Conservation (phyloP, 768 basidiomycete genomes). For the Kwoniella dendrophila region DNA sequence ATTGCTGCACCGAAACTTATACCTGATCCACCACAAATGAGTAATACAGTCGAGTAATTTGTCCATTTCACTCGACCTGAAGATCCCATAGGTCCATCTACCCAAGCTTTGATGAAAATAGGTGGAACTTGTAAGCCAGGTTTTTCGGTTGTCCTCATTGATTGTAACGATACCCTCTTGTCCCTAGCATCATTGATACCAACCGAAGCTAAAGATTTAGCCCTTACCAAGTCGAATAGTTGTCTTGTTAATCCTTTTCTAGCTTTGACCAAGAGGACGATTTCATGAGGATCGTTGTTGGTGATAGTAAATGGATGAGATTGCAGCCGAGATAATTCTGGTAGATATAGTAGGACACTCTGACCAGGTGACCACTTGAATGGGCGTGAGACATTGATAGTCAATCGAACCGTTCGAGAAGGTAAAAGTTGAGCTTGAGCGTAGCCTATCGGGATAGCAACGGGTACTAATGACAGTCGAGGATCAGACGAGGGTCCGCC, state of each 20-base stretch:
- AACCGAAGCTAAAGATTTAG: constrained; percentile 32
- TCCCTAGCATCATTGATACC: constrained; percentile 25
- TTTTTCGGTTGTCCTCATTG: constrained; percentile 15
- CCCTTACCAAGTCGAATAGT: constrained; percentile 64
- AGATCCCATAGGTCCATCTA: constrained; percentile 74
- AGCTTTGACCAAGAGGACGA: constrained; percentile 70
- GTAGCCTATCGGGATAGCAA: constrained; percentile 67
- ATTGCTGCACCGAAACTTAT: constrained; percentile 72
- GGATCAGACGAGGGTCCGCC: neutral
- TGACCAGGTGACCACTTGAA: constrained; percentile 77
- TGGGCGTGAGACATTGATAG: constrained; percentile 63
- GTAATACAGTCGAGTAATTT: constrained; percentile 63
- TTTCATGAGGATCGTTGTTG: constrained; percentile 62
- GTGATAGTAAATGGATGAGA: constrained; percentile 76
- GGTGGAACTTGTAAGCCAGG: constrained; percentile 22
- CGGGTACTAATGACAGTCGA: constrained; percentile 46
- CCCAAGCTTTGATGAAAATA: constrained; percentile 63
- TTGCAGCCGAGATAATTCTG: constrained; percentile 65
- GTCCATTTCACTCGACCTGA: constrained; percentile 66
- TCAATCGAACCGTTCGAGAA: constrained; percentile 71
- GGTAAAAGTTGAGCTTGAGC: constrained; percentile 70
- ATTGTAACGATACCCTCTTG: constrained; percentile 26
- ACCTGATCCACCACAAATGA: constrained; percentile 74
- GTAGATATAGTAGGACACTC: constrained; percentile 70
- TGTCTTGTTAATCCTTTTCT: constrained; percentile 70